Evolutionary conservation across 306 rosid genomes (phyloP), one percentile per base, ranked within the genome.

Genomic region (Neltuma alba): DNA sequence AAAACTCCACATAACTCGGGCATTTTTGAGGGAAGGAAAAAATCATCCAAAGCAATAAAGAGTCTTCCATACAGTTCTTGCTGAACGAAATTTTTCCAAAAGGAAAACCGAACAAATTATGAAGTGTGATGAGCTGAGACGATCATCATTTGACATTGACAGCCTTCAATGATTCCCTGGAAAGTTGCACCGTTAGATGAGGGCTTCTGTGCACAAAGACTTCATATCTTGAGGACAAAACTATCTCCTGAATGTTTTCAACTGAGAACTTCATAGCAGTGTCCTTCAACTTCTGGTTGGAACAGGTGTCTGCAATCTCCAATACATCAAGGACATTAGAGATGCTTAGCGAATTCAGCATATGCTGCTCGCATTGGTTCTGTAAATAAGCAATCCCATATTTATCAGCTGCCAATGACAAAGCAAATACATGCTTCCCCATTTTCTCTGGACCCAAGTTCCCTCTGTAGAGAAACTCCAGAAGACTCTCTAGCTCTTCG

Each of bases 351-450:
- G 89, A 85, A 72, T 55, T 57, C 15, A 72, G 65, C 86, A 95
- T 80, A 12, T 84, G 71, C 12, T 86, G 79, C 79, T 95, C 94
- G 77, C 98, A 92, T 1, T 85, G 85, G 77, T 83, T 87, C 73
- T 72, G 83, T 40, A 92, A 76, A 65, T 90, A 92, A 12, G 91
- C 69, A 25, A 95, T 88, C 15, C 76, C 84, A 69, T 95, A 95
- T 85, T 95, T 95, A 18, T 95, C 92, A 7, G 97, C 98, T 16
- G 98, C 98, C 6, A 82, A 71, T 11, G 90, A 85, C 74, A 95
- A 60, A 0, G 98, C 77, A 45, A 86, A 86, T 2, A 86, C 90
- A 65, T 94, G 92, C 74, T 83, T 82, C 74, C 74, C 89, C 88
- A 91, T 25, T 80, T 81, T 88, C 21, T 92, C 87, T 21, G 40